These are phyloP conservation scores for Schizophyllum amplum DNA, from an alignment of 1,284 basidiomycete genomes.

Conservation along the genomic window DNA sequence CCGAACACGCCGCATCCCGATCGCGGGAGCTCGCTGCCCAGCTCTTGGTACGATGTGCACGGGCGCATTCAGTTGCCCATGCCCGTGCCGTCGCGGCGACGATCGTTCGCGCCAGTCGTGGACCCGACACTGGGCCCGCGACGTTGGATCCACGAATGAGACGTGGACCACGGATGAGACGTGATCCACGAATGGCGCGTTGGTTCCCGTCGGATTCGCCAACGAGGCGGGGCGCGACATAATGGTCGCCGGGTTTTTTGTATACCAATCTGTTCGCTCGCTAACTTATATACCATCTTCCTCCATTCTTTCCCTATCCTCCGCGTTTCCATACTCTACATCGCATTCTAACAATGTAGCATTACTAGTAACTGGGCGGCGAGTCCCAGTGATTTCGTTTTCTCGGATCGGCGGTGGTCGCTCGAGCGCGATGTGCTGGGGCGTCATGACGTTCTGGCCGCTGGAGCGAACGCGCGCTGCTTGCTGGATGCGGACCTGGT, in stretches of 20 bases:
- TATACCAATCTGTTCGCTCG: not conserved
- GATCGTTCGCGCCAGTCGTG: not conserved
- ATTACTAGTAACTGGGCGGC: not conserved
- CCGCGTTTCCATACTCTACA: not conserved
- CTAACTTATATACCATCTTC: not conserved
- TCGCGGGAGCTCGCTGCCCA: not conserved
- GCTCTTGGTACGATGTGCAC: not conserved
- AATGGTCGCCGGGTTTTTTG: not conserved
- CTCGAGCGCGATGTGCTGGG: not conserved
- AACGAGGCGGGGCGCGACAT: no score
- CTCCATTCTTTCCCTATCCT: not conserved
- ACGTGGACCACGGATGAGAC: no score
- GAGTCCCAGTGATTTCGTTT: not conserved
- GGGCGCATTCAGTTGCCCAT: not conserved
- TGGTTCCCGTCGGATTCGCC: no score
- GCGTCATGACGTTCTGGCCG: no score
- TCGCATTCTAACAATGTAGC: not conserved
- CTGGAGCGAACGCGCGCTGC: no score
- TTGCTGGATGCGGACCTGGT: not conserved
- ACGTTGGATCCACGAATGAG: not conserved
- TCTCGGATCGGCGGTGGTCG: not conserved
- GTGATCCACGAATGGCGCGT: no score
- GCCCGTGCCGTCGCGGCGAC: not conserved
- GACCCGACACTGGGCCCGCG: not conserved
- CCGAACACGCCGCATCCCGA: not conserved